Percentiles rank a stretch among this genome's conserved stretches.
Evolutionary conservation across 495 filamentous ascomycete genomes (phyloP).

Genomic region (Bacidia rubella): DNA sequence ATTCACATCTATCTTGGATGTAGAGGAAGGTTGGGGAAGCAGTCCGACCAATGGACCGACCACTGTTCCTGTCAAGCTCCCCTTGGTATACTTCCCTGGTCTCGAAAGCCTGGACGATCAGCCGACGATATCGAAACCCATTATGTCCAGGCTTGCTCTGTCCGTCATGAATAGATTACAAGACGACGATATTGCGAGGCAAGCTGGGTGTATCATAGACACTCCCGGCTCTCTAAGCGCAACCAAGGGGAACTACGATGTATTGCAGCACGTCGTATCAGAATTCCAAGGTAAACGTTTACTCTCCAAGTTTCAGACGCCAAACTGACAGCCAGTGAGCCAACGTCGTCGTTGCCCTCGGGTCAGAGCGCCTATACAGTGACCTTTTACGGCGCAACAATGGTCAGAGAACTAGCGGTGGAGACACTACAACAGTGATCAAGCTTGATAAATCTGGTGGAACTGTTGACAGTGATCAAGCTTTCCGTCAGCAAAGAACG

Average conservation of each 20-base stretch:
- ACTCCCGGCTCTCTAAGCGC: constrained; percentile 55
- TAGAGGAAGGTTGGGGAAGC: constrained; percentile 82
- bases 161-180: constrained; percentile 64
- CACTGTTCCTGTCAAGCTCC: constrained; percentile 75
- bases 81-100: constrained; percentile 84
- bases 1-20: constrained; percentile 73
- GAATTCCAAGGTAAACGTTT: constrained; percentile 61
- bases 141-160: constrained; percentile 66
- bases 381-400: constrained; percentile 64
- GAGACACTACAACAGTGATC: constrained; percentile 57
- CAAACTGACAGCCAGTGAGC: constrained; percentile 29
- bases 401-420: constrained; percentile 44
- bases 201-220: constrained; percentile 74
- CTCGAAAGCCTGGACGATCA: constrained; percentile 63
- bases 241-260: constrained; percentile 53
- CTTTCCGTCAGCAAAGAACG: constrained; percentile 54
- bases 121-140: constrained; percentile 51
- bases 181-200: constrained; percentile 58
- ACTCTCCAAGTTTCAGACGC: constrained; percentile 3
- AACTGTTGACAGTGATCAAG: constrained; percentile 64
- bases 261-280: constrained; percentile 68
- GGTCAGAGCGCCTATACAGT: constrained; percentile 67
- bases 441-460: constrained; percentile 79
- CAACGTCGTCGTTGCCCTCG: constrained; percentile 68
- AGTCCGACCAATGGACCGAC: constrained; percentile 85